Evolutionary conservation across 495 filamentous ascomycete genomes (phyloP), one percentile per base, ranked within the genome.

Genomic region (Penicillium ochrochloron): DNA sequence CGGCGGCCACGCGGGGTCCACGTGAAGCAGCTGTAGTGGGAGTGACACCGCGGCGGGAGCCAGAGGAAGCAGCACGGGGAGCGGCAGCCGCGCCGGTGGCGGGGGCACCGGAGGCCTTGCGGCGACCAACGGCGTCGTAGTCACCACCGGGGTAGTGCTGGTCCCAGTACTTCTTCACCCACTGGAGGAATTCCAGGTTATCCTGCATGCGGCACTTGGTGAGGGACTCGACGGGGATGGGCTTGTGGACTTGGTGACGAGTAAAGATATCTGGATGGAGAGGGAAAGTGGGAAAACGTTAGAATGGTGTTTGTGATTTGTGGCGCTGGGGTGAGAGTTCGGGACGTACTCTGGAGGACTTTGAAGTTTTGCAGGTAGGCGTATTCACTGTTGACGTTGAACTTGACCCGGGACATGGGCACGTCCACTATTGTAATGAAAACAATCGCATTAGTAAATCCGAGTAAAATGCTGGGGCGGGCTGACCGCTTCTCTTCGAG

Each of bases 151-250:
- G 93, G 74, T 90, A 99, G 84, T 97, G 93, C 73, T 97, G 94
- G 73, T 99, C 96, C 95, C 95, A 99, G 81, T 92, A 97, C 66
- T 84, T 81, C 86, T 98, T 98, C 58, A 86, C 88, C 92, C 92
- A 99, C 81, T 99, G 95, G 37, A 99, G 86, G 78, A 98, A 99
- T 73, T 97, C 96, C 64, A 99, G 92, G 82, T 99, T 99, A 76
- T 99, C 95, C 80, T 99, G 95, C 92, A 99, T 98, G 81, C 96
- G 96, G 84, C 95, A 99, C 79, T 97, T 98, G 66, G 93, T 85
- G 60, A 99, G 89, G 67, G 85, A 81, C 76, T 97, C 88, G 69
- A 97, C 90, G 67, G 93, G 93, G 64, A 98, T 87, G 27, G 88
- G 88, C 68, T 92, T 92, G 59, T 97, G 92, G 76, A 99, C 86